Conservation (phyloP, 225 moss, liverwort and hornwort species). For the Straminergon stramineum region DNA sequence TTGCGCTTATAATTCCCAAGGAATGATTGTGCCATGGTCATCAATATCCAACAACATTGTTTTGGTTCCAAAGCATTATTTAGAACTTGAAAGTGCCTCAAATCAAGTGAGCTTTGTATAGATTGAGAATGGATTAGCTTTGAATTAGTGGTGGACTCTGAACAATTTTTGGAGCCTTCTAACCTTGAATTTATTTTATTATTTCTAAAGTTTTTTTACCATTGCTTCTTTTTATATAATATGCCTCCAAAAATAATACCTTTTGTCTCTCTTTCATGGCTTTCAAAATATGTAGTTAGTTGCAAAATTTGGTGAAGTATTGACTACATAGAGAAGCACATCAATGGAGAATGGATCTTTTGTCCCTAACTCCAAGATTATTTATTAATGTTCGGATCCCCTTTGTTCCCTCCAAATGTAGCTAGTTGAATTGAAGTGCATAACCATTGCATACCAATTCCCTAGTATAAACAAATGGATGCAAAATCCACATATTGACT, state of each 20-base stretch:
- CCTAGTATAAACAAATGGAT: not conserved
- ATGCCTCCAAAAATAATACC: rapidly evolving
- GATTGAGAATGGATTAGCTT: too few relatives aligned
- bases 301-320: not conserved
- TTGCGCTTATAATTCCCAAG: not conserved
- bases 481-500: not conserved
- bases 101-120: too few relatives aligned
- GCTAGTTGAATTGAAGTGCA: not conserved
- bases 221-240: not conserved
- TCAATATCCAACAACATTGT: not conserved
- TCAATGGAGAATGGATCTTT: not conserved
- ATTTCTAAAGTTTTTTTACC: not conserved
- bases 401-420: not conserved
- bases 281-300: not conserved
- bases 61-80: not conserved
- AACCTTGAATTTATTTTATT: too few relatives aligned
- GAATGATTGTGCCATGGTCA: not conserved
- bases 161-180: too few relatives aligned
- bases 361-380: rapidly evolving
- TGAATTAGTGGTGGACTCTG: too few relatives aligned
- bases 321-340: not conserved
- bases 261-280: not conserved
- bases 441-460: rapidly evolving
- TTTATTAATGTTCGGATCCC: not conserved
- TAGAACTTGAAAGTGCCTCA: too few relatives aligned